Conservation (phyloP, 2,329 filamentous ascomycete species). For the Fonsecaea monophora region DNA sequence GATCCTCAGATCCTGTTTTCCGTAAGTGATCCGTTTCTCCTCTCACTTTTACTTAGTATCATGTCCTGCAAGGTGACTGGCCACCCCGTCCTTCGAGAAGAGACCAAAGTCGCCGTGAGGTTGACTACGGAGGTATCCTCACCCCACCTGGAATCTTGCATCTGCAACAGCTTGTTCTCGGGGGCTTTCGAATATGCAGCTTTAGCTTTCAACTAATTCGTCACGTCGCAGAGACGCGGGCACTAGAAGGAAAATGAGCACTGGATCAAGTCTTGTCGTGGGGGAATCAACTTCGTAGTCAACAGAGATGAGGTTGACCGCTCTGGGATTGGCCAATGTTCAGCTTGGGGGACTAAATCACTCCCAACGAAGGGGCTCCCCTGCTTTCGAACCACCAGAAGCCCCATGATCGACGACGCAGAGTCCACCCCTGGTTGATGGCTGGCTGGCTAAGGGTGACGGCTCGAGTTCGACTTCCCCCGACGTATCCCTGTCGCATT, state of each 20-base stretch:
- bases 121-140: neutral
- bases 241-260: neutral
- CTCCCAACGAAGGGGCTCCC: slow-evolving; percentile 8
- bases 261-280: neutral
- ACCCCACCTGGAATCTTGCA: slow-evolving; percentile 4
- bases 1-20: slow-evolving; percentile 5
- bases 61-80: neutral
- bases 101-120: slow-evolving; percentile 1
- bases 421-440: slow-evolving; percentile 14
- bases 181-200: neutral
- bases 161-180: neutral
- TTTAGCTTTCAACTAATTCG: neutral
- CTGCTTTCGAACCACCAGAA: neutral
- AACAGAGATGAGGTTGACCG: slow-evolving; percentile 4
- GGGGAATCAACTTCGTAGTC: neutral
- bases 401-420: slow-evolving; percentile 23
- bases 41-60: slow-evolving; percentile 10
- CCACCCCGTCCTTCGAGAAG: slow-evolving; percentile 7
- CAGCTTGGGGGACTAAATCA: neutral
- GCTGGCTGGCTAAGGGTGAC: slow-evolving; percentile 10
- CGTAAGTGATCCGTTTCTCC: slow-evolving; percentile 2
- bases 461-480: slow-evolving; percentile 4
- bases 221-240: slow-evolving; percentile 1
- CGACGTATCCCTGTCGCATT: neutral
- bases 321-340: neutral